Conservation (phyloP, 176 grass and related monocot genomes). For the Cenchrus purpureus region DNA sequence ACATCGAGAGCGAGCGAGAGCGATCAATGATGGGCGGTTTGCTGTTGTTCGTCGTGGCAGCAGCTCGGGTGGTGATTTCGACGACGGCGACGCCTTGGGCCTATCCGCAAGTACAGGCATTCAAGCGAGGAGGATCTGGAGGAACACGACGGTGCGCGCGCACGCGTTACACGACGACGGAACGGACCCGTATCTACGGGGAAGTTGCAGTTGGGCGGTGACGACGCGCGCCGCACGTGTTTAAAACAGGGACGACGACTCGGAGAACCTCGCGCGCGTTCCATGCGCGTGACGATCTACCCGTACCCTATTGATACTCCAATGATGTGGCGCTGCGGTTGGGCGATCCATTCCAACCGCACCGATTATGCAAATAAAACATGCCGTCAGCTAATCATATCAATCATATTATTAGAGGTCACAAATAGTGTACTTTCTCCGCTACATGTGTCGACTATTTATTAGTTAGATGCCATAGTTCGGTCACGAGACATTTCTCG, state of each 20-base stretch:
- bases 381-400: neutral
- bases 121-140: neutral
- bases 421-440: neutral
- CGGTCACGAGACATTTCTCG: too few relatives aligned
- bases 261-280: neutral
- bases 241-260: neutral
- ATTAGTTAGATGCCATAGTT: too few relatives aligned
- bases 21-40: constrained; percentile 12
- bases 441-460: too few relatives aligned
- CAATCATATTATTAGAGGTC: neutral
- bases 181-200: too few relatives aligned
- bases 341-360: neutral
- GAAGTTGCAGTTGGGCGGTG: neutral
- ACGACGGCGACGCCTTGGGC: neutral
- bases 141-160: neutral
- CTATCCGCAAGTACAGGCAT: neutral
- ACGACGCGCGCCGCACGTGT: neutral
- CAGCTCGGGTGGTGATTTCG: neutral
- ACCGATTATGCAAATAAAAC: neutral
- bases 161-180: neutral
- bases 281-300: neutral
- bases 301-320: neutral
- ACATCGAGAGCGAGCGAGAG: neutral
- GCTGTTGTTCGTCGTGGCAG: neutral
- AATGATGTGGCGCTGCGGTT: neutral